A percentile compares a stretch with the other conserved stretches of the same genome.
phyloP scores from a whole-genome alignment of 495 filamentous ascomycete genomes.

The Aspergillus nidulans region DNA sequence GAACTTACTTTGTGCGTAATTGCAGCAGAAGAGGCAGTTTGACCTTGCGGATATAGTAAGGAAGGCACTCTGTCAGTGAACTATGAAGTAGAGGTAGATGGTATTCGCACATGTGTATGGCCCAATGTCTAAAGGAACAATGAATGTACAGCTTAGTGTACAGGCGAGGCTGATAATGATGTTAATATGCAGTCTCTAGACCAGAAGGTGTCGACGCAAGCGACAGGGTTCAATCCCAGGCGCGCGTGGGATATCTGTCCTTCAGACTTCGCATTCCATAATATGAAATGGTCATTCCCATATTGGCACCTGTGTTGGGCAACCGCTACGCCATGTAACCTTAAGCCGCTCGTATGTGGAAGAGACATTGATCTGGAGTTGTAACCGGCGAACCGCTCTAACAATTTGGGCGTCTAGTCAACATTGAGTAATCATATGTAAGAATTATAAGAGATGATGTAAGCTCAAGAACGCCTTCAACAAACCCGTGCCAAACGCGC shows the following conservation, averaged over 20 bases:
- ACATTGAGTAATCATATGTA: neutral
- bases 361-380: neutral
- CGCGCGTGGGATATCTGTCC: too few species aligned
- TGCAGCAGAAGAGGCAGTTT: constrained; percentile 27
- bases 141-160: too few species aligned
- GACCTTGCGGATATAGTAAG: constrained; percentile 29
- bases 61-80: constrained; percentile 35
- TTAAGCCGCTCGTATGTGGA: neutral
- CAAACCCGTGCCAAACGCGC: neutral
- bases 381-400: neutral
- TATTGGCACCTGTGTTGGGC: too few species aligned
- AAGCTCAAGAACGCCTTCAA: constrained; percentile 6
- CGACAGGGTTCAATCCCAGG: too few species aligned
- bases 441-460: neutral
- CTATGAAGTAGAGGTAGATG: too few species aligned
- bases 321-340: neutral
- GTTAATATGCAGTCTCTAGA: too few species aligned
- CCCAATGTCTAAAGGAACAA: constrained; percentile 30
- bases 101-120: too few species aligned
- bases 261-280: too few species aligned
- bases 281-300: too few species aligned
- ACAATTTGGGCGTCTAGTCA: neutral
- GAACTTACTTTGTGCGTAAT: constrained; percentile 26
- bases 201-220: too few species aligned
- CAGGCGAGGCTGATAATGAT: too few species aligned